Evolutionary conservation across 306 rosid species (phyloP), one percentile per base, ranked within the genome.

Genomic region (Gleditsia sinensis): DNA sequence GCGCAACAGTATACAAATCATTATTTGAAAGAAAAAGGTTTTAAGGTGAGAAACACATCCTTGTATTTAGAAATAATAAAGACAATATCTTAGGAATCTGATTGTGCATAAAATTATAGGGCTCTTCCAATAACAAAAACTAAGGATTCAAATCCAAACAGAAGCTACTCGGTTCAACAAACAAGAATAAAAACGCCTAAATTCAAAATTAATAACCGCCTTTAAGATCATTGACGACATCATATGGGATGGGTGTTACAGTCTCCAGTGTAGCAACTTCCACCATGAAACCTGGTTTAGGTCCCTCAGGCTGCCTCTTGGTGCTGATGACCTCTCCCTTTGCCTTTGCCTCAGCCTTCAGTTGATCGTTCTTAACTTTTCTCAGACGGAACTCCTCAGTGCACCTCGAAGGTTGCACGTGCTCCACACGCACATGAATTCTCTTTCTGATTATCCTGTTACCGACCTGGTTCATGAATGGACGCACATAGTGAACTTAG

Each of bases 231-330:
- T 94, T 94, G 69, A 94, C 98, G 0, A 94, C 98, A 83, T 94
- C 97, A 4, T 94, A 94, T 0, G 98, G 98, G 78, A 94, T 94
- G 51, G 98, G 97, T n/a, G 98, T 94, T 6, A 94, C 98, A 0
- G 98, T 94, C 75, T 94, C 98, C 84, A 94, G 37, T 1, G 88
- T 86, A 6, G 98, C 93, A 19, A 95, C 93, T 30, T 90, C 97
- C 3, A 94, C 97, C 97, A 72, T 94, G 82, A 91, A 94, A 27
- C 98, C 98, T 0, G 98, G 98, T 59, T 94, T 94, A 3, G 98
- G 98, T 10, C 98, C 98, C 57, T 75, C 78, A 0, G 98, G 97
- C 78, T 90, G 88, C 59, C 98, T 89, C 93, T 94, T 94, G 9
- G 98, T 94, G 79, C 95, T 85, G 8, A 94, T 91, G 9, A 79